Percentiles rank a stretch among this genome's conserved stretches.
Conservation (phyloP, 2,329 filamentous ascomycete genomes). For the Seiridium unicorne region DNA sequence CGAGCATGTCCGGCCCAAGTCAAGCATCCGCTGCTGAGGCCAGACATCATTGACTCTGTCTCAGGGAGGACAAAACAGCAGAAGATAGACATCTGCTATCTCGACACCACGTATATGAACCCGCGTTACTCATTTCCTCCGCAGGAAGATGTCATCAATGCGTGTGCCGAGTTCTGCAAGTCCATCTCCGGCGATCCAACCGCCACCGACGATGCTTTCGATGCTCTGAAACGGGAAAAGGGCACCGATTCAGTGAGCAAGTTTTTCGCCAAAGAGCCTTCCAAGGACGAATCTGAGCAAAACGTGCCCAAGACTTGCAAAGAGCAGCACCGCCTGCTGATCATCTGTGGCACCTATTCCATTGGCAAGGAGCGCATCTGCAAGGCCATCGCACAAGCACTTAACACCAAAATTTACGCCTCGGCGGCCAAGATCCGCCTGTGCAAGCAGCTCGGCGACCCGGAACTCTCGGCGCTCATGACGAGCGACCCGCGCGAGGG, state of each 20-base stretch:
- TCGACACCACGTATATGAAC: slow-evolving; percentile 96
- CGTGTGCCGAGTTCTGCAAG: slow-evolving; percentile 86
- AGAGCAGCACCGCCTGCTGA: slow-evolving; percentile 68
- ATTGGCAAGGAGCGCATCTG: slow-evolving; percentile 98
- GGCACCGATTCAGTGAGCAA: slow-evolving; percentile 47
- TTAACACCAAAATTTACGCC: slow-evolving; percentile 87
- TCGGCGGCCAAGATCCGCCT: slow-evolving; percentile 80
- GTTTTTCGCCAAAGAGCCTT: slow-evolving; percentile 45
- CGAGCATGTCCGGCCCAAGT: slow-evolving; percentile 84
- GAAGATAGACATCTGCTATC: slow-evolving; percentile 90
- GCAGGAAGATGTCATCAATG: slow-evolving; percentile 81
- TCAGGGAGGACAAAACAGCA: slow-evolving; percentile 75
- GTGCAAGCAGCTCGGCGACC: slow-evolving; percentile 80
- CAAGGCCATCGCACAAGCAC: slow-evolving; percentile 82
- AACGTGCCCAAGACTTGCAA: slow-evolving; percentile 2
- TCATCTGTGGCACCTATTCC: slow-evolving; percentile 94
- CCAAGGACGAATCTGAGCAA: slow-evolving; percentile 2
- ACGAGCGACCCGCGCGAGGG: slow-evolving; percentile 80
- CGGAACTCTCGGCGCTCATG: slow-evolving; percentile 73
- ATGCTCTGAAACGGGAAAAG: slow-evolving; percentile 38
- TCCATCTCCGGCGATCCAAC: slow-evolving; percentile 66
- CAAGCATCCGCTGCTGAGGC: slow-evolving; percentile 75
- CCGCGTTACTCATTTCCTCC: slow-evolving; percentile 93
- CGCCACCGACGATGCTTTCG: slow-evolving; percentile 45
- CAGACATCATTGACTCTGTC: slow-evolving; percentile 68